Conservation (phyloP, 371 early-diverging fungal genomes). For the Mucor piriformis region DNA sequence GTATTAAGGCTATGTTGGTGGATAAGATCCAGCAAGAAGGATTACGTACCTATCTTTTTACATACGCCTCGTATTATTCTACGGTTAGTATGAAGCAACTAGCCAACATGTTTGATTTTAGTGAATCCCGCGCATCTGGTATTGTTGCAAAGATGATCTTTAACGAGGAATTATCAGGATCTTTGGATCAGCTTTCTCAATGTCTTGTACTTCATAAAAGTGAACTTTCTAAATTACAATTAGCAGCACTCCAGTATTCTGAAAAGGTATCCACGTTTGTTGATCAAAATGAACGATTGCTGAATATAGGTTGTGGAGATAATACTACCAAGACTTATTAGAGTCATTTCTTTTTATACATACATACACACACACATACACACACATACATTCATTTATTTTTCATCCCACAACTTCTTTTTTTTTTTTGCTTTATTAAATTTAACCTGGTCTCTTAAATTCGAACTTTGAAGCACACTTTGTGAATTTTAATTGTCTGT, state of each 20-base stretch:
- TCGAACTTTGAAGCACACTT: too few relatives aligned
- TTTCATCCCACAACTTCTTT: neutral
- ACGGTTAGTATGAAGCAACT: constrained; percentile 82
- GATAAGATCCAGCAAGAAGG: constrained; percentile 92
- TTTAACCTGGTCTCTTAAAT: too few relatives aligned
- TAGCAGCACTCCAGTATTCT: constrained; percentile 79
- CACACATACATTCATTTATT: neutral
- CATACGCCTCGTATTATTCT: constrained; percentile 86
- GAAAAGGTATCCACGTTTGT: constrained; percentile 87
- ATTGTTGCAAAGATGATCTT: constrained; percentile 92
- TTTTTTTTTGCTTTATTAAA: constrained; percentile 1
- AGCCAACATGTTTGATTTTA: constrained; percentile 82
- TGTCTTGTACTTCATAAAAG: constrained; percentile 81
- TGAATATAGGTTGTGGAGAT: neutral
- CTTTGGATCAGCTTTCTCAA: constrained; percentile 77
- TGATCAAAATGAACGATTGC: constrained; percentile 89
- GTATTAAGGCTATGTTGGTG: constrained; percentile 84
- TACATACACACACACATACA: neutral
- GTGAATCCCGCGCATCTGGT: constrained; percentile 61
- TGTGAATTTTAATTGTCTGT: too few relatives aligned
- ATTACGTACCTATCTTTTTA: constrained; percentile 93
- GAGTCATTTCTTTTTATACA: neutral
- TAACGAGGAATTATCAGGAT: constrained; percentile 84
- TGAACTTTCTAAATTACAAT: constrained; percentile 82
- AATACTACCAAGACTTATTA: neutral